A percentile compares a stretch with the other conserved stretches of the same genome.
Evolutionary conservation across 495 filamentous ascomycete genomes (phyloP).

Genomic region (Letharia lupina): DNA sequence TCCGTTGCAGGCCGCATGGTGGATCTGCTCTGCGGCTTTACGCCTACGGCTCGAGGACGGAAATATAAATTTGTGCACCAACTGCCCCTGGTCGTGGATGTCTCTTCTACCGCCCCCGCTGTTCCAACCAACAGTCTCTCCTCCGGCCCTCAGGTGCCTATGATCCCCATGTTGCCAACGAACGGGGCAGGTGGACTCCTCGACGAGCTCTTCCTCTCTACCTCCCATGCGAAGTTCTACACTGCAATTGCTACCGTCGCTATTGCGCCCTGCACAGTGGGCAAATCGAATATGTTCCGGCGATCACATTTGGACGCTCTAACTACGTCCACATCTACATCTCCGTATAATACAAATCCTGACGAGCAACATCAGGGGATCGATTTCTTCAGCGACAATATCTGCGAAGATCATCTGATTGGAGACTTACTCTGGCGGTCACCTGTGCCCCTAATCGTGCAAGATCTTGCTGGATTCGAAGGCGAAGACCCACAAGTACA

Average conservation of each 20-base stretch:
- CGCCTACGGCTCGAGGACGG: conserved; percentile 32
- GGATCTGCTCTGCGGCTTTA: conserved; percentile 67
- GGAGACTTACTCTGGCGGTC: conserved; percentile 82
- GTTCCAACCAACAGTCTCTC: conserved; percentile 20
- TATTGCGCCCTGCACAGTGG: conserved; percentile 87
- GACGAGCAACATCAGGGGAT: conserved; percentile 46
- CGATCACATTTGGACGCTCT: conserved; percentile 78
- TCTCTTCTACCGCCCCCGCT: conserved; percentile 32
- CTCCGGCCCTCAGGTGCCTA: conserved; percentile 21
- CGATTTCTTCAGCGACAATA: conserved; percentile 88
- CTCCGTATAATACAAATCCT: conserved; percentile 33
- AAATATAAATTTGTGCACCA: conserved; percentile 96
- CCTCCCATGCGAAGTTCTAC: conserved; percentile 96
- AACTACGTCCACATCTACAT: conserved; percentile 44
- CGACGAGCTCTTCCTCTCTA: conserved; percentile 90
- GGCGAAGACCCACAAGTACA: conserved; percentile 27
- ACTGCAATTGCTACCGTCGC: conserved; percentile 90
- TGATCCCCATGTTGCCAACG: conserved; percentile 21
- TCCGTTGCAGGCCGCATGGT: conserved; percentile 80
- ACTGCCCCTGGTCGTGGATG: conserved; percentile 77
- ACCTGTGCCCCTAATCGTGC: conserved; percentile 30
- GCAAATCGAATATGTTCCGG: conserved; percentile 98
- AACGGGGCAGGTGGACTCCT: conserved; percentile 66
- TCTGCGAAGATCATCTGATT: conserved; percentile 96
- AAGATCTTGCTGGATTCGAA: conserved; percentile 29